A percentile compares a stretch with the other conserved stretches of the same genome.
Evolutionary conservation across 2,329 filamentous ascomycete genomes (phyloP).

Genomic region (Trichoderma sp.): DNA sequence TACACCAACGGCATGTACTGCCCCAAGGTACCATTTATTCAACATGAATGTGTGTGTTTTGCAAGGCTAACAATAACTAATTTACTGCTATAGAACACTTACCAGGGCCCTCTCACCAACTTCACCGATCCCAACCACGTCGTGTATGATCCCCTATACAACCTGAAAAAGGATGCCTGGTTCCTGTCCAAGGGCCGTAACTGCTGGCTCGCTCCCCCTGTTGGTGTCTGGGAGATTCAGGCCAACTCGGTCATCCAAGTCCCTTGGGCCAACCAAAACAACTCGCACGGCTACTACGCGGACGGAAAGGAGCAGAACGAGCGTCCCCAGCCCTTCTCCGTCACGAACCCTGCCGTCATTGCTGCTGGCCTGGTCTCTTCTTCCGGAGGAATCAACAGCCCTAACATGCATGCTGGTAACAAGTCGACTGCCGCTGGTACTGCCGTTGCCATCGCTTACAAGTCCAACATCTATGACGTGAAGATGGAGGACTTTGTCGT

Average conservation of each 20-base stretch:
- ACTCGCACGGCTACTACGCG: constrained; percentile 1
- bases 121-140: neutral
- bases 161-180: neutral
- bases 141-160: neutral
- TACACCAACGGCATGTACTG: constrained; percentile 10
- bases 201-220: neutral
- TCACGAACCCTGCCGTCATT: neutral
- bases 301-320: constrained; percentile 6
- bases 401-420: neutral
- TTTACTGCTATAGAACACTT: neutral
- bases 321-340: neutral
- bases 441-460: constrained; percentile 7
- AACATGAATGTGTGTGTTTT: too few species aligned
- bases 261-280: neutral
- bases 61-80: too few species aligned
- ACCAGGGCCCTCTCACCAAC: neutral
- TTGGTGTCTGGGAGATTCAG: neutral
- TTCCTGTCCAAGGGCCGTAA: constrained; percentile 8
- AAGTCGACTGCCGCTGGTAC: constrained; percentile 2
- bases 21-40: neutral
- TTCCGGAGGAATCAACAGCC: constrained; percentile 2
- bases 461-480: constrained; percentile 7
- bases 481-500: constrained; percentile 11
- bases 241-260: constrained; percentile 5
- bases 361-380: neutral